These are phyloP conservation scores for Domatiomyces globalis DNA, from an alignment of 2,329 filamentous ascomycete genomes.

Conservation along the genomic window DNA sequence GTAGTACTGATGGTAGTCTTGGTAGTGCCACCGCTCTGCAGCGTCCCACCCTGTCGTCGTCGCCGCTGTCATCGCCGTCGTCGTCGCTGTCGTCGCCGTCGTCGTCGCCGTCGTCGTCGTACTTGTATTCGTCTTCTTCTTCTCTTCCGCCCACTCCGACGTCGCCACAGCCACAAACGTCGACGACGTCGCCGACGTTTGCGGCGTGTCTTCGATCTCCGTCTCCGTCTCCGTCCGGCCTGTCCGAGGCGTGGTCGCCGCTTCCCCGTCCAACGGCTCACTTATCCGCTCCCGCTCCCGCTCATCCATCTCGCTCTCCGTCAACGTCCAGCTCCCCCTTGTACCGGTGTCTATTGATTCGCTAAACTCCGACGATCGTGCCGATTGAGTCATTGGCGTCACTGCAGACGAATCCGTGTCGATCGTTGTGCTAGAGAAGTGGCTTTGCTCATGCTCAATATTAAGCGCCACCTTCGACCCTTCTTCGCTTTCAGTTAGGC, in stretches of 20 bases:
- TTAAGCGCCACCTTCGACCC: not conserved
- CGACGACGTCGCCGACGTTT: conserved; percentile 10
- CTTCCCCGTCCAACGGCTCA: not conserved
- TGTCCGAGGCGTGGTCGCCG: not conserved
- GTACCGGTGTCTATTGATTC: not conserved
- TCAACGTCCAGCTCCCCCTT: conserved; percentile 10
- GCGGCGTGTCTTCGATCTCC: not conserved
- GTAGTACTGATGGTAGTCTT: conserved; percentile 10
- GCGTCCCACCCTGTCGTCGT: not conserved
- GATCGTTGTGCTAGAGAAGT: conserved; percentile 17
- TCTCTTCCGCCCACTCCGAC: conserved; percentile 1
- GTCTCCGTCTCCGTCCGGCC: not conserved
- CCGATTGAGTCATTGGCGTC: not conserved
- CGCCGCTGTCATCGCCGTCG: not conserved
- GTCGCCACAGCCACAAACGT: conserved; percentile 4
- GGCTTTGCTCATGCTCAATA: conserved; percentile 11
- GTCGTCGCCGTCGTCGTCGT: not conserved
- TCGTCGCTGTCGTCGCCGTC: not conserved
- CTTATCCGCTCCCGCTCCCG: conserved; percentile 5
- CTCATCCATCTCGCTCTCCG: conserved; percentile 11
- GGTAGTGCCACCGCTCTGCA: not conserved
- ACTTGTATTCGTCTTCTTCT: no score
- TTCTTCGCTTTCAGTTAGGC: conserved; percentile 1
- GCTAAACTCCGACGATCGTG: not conserved
- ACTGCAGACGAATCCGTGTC: conserved; percentile 9